phyloP scores from a whole-genome alignment of 73 alveolate genomes.

The Blepharisma japonicum region DNA sequence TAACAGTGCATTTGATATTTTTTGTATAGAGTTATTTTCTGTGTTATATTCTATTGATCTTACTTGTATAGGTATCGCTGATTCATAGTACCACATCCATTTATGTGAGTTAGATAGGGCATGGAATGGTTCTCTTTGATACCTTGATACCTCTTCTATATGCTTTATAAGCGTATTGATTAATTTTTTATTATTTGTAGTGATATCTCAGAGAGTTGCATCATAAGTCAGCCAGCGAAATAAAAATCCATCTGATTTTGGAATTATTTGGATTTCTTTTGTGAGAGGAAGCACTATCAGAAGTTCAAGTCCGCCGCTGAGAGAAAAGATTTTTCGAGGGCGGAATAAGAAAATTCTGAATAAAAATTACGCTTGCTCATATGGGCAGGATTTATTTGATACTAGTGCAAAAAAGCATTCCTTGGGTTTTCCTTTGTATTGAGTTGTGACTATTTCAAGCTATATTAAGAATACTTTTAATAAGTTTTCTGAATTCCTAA shows the following conservation, averaged over 20 bases:
- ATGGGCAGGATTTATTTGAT: not conserved
- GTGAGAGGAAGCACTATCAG: constrained; percentile 18
- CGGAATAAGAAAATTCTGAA: not conserved
- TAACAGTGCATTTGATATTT: not conserved
- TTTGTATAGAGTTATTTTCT: not conserved
- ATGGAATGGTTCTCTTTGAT: constrained; percentile 11
- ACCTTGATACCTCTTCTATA: not conserved
- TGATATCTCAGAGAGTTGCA: not conserved
- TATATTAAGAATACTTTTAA: not conserved
- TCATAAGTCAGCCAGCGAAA: not conserved
- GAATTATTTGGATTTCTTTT: not conserved
- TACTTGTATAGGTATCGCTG: not conserved
- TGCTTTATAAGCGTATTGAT: not conserved
- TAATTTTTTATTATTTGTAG: not conserved
- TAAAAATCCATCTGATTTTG: not conserved
- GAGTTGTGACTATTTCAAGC: not conserved
- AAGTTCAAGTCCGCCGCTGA: not conserved
- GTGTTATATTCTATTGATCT: not conserved
- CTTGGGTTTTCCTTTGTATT: not conserved
- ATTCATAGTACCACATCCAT: constrained; percentile 18
- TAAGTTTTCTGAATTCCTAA: not conserved
- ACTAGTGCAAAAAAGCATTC: not conserved
- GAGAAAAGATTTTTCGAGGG: not conserved
- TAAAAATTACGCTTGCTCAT: constrained; percentile 27
- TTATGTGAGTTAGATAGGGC: not conserved